Base-by-base conservation (phyloP, 805 yeast genomes). In the Pichia occidentalis region DNA sequence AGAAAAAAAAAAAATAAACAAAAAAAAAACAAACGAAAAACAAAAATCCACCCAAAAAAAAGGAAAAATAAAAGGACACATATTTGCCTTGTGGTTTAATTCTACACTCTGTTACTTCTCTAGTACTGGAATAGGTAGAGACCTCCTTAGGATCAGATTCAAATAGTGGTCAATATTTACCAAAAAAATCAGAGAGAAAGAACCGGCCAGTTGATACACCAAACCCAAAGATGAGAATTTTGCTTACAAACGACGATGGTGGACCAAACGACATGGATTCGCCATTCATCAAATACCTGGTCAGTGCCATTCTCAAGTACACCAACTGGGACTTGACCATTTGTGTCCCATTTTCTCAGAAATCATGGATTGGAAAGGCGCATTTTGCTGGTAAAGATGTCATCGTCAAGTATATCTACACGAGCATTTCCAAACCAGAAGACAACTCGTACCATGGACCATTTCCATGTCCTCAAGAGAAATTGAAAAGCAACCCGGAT, bases 311-410 rank as follows among this genome's bases (percentile, higher is more conserved):
- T 32, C 55, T 57, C 31, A 56, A 66, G 29, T 50, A 65, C 37
- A 85, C 96, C 5, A 77, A 85, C 54, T 90, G 97, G 97, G 75
- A 82, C 20, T 61, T 88, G 23, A 77, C 87, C 18, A 77, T 88
- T 16, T 87, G 81, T 20, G 80, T 92, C 3, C 98, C 98, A 10
- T 72, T 77, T 37, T 95, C 85, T 40, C 80, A 75, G 51, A 67
- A 92, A 50, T 88, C 97, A 11, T 92, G 98, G 98, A 90, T 87
- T 40, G 96, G 96, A 25, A 92, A 92, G 59, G 97, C 98, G 5
- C 97, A 88, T 64, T 77, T 92, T 52, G 94, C 94, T 0, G 90
- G 86, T 6, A 70, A 73, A 45, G 71, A 75, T 20, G 64, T 82
- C 28, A 62, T 74, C 2, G 73, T 82, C 1, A 65, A 73, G 2